phyloP scores from a whole-genome alignment of 2,329 filamentous ascomycete species.

The Monilinia fructicola region DNA sequence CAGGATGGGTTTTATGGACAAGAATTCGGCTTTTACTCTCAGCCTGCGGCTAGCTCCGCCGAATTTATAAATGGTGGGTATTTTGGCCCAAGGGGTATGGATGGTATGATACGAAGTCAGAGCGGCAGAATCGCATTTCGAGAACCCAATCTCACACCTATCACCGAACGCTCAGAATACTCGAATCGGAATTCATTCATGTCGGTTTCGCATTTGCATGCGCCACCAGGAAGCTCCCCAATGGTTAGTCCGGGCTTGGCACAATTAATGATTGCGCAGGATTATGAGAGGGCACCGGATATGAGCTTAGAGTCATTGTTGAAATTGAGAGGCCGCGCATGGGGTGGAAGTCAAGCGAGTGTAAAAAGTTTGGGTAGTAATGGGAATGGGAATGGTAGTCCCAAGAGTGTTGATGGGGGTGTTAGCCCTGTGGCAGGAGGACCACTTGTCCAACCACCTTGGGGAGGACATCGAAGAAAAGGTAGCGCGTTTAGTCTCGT shows the following conservation, averaged over 20 bases:
- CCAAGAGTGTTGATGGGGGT: conserved; percentile 34
- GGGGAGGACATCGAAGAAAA: conserved; percentile 18
- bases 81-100: conserved; percentile 74
- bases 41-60: conserved; percentile 47
- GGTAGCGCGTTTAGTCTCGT: conserved; percentile 21
- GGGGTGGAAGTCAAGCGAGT: conserved; percentile 78
- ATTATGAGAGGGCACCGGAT: conserved; percentile 54
- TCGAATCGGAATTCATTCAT: conserved; percentile 89
- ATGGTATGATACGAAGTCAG: conserved; percentile 59
- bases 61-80: conserved; percentile 78
- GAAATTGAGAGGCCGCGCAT: conserved; percentile 71
- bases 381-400: conserved; percentile 39
- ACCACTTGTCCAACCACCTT: conserved; percentile 6
- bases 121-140: conserved; percentile 74
- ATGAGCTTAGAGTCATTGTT: conserved; percentile 70
- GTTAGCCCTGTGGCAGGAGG: conserved; percentile 31
- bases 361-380: conserved; percentile 55
- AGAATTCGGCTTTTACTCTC: conserved; percentile 94
- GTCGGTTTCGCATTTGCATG: conserved; percentile 47
- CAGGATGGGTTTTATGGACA: conserved; percentile 92
- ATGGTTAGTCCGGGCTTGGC: conserved; percentile 72
- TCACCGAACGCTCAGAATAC: conserved; percentile 94
- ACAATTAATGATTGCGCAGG: conserved; percentile 62
- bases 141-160: conserved; percentile 91
- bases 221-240: conserved; percentile 33